Evolutionary conservation across 306 rosid genomes (phyloP).

Genomic region (Lathyrus oleraceus): DNA sequence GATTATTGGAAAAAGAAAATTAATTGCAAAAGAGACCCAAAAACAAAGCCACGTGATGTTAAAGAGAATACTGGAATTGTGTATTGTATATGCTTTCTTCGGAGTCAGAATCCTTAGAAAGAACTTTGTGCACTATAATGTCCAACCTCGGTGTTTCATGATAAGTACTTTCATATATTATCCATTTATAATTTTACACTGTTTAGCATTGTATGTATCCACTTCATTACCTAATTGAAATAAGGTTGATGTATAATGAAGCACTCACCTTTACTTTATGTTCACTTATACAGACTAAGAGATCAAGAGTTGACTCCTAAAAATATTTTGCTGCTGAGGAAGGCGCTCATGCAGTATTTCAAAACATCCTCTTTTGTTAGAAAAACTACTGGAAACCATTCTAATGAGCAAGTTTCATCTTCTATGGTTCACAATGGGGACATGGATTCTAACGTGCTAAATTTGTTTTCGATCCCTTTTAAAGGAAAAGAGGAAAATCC

Average conservation of each 20-base stretch:
- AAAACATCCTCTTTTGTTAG: constrained; percentile 51
- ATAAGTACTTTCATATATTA: too few species aligned
- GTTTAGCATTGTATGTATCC: background rate
- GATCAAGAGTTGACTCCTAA: constrained; percentile 57
- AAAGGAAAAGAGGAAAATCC: constrained; percentile 62
- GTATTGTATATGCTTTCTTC: constrained; percentile 18
- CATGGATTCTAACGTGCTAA: constrained; percentile 40
- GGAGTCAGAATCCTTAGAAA: background rate
- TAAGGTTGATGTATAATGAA: constrained; percentile 21
- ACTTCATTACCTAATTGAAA: constrained; percentile 3
- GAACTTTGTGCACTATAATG: background rate
- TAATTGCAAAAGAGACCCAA: too few species aligned
- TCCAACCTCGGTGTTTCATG: too few species aligned
- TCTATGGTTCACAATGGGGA: constrained; percentile 27
- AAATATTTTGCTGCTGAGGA: constrained; percentile 50
- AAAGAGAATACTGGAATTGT: too few species aligned
- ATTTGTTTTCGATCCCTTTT: constrained; percentile 52
- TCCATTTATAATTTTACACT: background rate
- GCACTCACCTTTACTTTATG: constrained; percentile 20
- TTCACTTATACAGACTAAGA: constrained; percentile 46
- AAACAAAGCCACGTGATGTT: too few species aligned
- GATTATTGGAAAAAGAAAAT: too few species aligned
- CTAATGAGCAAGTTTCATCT: constrained; percentile 35
- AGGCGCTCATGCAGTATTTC: constrained; percentile 55
- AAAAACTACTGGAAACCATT: constrained; percentile 28